phyloP scores from a whole-genome alignment of 345 rosid genomes.

The Luvunga scandens region DNA sequence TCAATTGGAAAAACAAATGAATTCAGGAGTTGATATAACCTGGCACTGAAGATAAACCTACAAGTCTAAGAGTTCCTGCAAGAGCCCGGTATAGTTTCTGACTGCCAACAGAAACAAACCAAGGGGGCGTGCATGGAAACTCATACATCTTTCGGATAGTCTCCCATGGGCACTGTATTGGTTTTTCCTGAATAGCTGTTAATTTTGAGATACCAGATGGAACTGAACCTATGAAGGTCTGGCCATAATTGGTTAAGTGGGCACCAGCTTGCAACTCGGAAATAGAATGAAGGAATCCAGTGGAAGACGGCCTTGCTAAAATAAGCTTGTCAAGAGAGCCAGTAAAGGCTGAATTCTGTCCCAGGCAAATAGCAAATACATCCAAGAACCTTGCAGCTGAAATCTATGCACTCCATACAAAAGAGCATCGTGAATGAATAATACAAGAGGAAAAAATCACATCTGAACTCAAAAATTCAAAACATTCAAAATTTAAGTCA shows the following conservation, averaged over 20 bases:
- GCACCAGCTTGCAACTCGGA: constrained; percentile 62
- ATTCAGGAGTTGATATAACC: constrained; percentile 55
- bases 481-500: background rate
- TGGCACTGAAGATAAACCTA: constrained; percentile 80
- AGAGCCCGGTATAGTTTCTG: constrained; percentile 70
- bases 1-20: constrained; percentile 14
- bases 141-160: constrained; percentile 34
- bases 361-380: constrained; percentile 65
- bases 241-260: constrained; percentile 25
- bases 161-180: constrained; percentile 23
- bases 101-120: constrained; percentile 74
- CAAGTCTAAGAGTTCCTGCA: constrained; percentile 80
- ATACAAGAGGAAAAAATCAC: background rate
- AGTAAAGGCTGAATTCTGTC: constrained; percentile 60
- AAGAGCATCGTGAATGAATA: constrained; percentile 3
- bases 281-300: constrained; percentile 74
- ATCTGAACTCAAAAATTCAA: background rate
- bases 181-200: constrained; percentile 24
- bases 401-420: constrained; percentile 43
- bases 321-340: constrained; percentile 78
- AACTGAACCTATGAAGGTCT: constrained; percentile 23
- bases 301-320: constrained; percentile 52
- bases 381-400: constrained; percentile 83
- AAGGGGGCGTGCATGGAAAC: constrained; percentile 83
- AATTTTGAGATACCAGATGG: constrained; percentile 36